Percentiles rank a stretch among this genome's conserved stretches.
phyloP scores from a whole-genome alignment of 78 protist species.

The Monocercomonoides exilis region DNA sequence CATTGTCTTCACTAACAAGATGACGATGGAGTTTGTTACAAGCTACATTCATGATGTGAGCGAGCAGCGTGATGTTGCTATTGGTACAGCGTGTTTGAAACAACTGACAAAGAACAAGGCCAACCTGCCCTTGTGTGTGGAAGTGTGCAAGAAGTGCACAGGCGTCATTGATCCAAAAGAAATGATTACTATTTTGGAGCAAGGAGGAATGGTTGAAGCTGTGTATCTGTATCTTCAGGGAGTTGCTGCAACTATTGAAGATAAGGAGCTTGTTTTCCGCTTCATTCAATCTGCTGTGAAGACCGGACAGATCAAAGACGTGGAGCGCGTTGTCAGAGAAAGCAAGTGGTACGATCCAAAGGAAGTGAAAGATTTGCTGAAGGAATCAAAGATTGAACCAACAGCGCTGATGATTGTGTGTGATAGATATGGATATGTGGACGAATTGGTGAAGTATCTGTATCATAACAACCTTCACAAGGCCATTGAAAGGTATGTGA shows the following conservation, averaged over 20 bases:
- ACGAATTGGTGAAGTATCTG: slow-evolving; percentile 86
- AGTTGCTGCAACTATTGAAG: slow-evolving; percentile 56
- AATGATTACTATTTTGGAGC: slow-evolving; percentile 79
- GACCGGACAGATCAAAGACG: slow-evolving; percentile 78
- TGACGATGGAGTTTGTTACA: slow-evolving; percentile 42
- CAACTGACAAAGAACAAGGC: slow-evolving; percentile 72
- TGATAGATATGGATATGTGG: slow-evolving; percentile 87
- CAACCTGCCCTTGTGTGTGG: slow-evolving; percentile 77
- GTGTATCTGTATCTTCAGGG: slow-evolving; percentile 54
- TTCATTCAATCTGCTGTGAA: slow-evolving; percentile 94
- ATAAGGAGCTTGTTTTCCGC: slow-evolving; percentile 88
- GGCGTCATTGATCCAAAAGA: slow-evolving; percentile 62
- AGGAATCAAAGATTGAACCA: slow-evolving; percentile 83
- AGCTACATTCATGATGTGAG: neutral
- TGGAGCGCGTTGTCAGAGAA: slow-evolving; percentile 92
- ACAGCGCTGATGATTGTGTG: slow-evolving; percentile 95
- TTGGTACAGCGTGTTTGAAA: slow-evolving; percentile 68
- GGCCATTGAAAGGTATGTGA: slow-evolving; percentile 89
- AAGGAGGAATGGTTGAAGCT: neutral
- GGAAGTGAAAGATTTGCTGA: slow-evolving; percentile 81
- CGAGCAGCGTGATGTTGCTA: neutral
- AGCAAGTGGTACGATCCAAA: slow-evolving; percentile 76
- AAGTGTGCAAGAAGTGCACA: slow-evolving; percentile 80
- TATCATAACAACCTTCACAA: slow-evolving; percentile 38
- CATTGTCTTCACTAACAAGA: slow-evolving; percentile 54